Evolutionary conservation across 306 rosid species (phyloP).

Genomic region (Prunus kanzakura): DNA sequence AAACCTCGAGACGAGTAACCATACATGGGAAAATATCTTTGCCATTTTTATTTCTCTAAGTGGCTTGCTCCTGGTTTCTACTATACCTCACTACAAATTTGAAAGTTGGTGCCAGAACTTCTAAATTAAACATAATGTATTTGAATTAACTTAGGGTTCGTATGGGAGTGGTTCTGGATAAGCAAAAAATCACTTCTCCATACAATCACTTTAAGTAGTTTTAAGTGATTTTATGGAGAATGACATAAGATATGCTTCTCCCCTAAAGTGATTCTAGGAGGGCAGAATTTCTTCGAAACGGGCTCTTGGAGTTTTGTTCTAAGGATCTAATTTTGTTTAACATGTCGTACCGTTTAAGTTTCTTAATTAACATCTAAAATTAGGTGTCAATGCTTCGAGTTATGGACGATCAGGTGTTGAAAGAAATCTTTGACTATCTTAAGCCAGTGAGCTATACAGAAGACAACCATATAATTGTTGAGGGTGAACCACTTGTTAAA

Average conservation of each 20-base stretch:
- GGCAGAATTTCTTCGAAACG: no score
- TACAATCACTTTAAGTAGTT: no score
- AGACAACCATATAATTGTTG: not conserved
- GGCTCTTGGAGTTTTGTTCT: no score
- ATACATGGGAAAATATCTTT: constrained; percentile 1
- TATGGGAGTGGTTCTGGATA: no score
- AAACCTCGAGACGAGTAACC: not conserved
- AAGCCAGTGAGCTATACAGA: not conserved
- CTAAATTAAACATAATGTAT: no score
- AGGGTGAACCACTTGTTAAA: not conserved
- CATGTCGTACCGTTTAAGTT: not conserved
- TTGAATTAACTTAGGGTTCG: no score
- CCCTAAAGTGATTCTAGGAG: no score
- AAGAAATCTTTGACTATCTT: not conserved
- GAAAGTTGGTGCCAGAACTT: not conserved
- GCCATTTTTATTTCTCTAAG: not conserved
- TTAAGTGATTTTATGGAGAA: no score
- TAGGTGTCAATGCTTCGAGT: not conserved
- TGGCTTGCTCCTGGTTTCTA: not conserved
- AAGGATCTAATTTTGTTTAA: no score
- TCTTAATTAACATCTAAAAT: not conserved
- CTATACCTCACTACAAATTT: not conserved
- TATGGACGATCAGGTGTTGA: not conserved
- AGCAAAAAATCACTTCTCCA: no score
- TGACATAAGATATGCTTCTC: no score